Percentiles rank a stretch among this genome's conserved stretches.
These are phyloP conservation scores for Penstemon barbatus DNA, from an alignment of 257 asterid species.

Conservation along the genomic window DNA sequence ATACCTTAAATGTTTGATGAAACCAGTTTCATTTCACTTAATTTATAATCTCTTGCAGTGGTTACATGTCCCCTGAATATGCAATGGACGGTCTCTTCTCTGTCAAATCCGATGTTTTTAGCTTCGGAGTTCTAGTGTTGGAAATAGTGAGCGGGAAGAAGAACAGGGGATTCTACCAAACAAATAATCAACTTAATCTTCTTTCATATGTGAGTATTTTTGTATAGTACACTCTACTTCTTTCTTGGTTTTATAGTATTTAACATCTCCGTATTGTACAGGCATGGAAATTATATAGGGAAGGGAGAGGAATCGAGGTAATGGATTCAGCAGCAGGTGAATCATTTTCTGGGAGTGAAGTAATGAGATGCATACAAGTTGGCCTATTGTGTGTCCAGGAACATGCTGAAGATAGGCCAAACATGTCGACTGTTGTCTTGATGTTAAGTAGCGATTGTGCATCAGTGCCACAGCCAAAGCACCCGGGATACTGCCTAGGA, in stretches of 20 bases:
- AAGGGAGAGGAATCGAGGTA: constrained; percentile 36
- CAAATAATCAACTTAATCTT: constrained; percentile 24
- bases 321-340: constrained; percentile 26
- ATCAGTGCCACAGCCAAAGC: constrained; percentile 58
- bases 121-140: constrained; percentile 16
- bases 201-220: constrained; percentile 27
- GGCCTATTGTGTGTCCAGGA: constrained; percentile 44
- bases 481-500: constrained; percentile 69
- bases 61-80: constrained; percentile 36
- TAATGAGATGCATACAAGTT: constrained; percentile 28
- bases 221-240: neutral
- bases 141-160: constrained; percentile 26
- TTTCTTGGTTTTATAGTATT: neutral
- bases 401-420: constrained; percentile 42
- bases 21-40: neutral
- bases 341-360: constrained; percentile 5
- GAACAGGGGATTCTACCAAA: constrained; percentile 21
- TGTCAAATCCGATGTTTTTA: constrained; percentile 32
- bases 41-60: constrained; percentile 19
- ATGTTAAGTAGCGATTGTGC: constrained; percentile 37
- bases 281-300: constrained; percentile 39
- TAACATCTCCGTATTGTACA: neutral
- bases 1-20: neutral
- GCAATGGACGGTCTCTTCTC: constrained; percentile 32
- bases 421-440: constrained; percentile 35